Base-by-base conservation (phyloP, 441 rosid species). In the Adansonia rubrostipa region DNA sequence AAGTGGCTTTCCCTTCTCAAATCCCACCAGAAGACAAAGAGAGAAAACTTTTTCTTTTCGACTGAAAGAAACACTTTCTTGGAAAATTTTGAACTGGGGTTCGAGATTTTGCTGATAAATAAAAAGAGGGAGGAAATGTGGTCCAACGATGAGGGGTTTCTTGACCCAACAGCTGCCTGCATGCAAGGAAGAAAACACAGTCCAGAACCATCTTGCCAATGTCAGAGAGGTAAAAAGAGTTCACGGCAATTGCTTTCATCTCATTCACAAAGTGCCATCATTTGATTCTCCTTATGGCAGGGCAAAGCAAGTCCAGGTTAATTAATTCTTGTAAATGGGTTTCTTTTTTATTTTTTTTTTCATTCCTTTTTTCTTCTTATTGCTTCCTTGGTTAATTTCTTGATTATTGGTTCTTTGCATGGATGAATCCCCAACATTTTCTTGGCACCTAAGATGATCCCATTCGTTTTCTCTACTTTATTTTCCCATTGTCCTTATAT, bases 251-350 rank as follows among this genome's bases (percentile, higher is more conserved):
- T 79, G 84, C 24, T 91, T 90, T 72, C 96, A 93, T 57, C 88
- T 87, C 74, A 78, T 89, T 33, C 92, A 92, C 80, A 93, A 92
- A 73, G 98, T 92, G 17, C 98, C 98, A 0, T 78, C 89, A 10
- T 92, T 92, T 17, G 92, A 93, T 78, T 93, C 98, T 58, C 98
- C 98, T 47, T 93, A 93, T 78, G 97, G 89, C 78, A 89, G 86
- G 86, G 98, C 98, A 68, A 93, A 93, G 82, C 94, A 88, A 61
- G 91, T 89, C 51, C 98, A 93, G 91, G 98, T 24, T 24, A 24
- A 24, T 24, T 24, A 24, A 24, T 24, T 88, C 50, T 48, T 44
- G 8, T 66, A 54, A 11, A 44, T 48, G 28, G 6, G 9, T 14
- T 58, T 77, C n/a, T 63, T 77, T 44, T 44, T 33, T 9, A 5